Evolutionary conservation across 208 protist genomes (phyloP).

Genomic region (Dictyostelium gargantuum): DNA sequence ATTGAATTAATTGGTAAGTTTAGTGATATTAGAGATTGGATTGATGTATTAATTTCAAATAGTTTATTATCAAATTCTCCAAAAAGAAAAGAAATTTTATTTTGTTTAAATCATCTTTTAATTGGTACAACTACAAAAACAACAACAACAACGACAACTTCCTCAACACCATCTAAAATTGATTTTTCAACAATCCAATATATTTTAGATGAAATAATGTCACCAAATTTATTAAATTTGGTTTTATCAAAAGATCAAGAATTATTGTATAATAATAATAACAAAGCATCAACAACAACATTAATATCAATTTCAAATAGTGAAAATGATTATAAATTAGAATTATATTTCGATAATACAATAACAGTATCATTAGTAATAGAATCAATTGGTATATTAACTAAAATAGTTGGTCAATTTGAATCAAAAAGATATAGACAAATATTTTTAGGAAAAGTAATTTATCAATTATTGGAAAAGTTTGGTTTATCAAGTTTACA

Average conservation of each 20-base stretch:
- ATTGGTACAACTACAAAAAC: background rate
- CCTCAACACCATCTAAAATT: background rate
- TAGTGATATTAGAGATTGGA: background rate
- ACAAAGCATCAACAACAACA: background rate
- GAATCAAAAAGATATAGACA: background rate
- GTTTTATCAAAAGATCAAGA: background rate
- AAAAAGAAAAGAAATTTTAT: constrained; percentile 35
- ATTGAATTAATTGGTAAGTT: background rate
- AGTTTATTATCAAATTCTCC: background rate
- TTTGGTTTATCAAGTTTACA: background rate
- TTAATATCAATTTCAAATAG: background rate
- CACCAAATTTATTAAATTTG: constrained; percentile 8
- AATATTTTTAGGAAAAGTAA: constrained; percentile 31
- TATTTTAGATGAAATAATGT: constrained; percentile 38
- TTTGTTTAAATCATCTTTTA: constrained; percentile 47
- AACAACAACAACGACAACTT: background rate
- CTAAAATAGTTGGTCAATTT: background rate
- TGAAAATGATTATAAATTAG: background rate
- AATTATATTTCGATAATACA: constrained; percentile 20
- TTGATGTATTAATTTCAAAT: constrained; percentile 32
- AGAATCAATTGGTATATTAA: background rate
- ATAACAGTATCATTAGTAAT: constrained; percentile 23
- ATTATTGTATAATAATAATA: background rate
- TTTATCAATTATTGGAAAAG: constrained; percentile 37
- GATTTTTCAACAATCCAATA: constrained; percentile 29